These are phyloP conservation scores for Jamesozyma jinghongensis DNA, from an alignment of 805 yeast genomes.

Conservation along the genomic window DNA sequence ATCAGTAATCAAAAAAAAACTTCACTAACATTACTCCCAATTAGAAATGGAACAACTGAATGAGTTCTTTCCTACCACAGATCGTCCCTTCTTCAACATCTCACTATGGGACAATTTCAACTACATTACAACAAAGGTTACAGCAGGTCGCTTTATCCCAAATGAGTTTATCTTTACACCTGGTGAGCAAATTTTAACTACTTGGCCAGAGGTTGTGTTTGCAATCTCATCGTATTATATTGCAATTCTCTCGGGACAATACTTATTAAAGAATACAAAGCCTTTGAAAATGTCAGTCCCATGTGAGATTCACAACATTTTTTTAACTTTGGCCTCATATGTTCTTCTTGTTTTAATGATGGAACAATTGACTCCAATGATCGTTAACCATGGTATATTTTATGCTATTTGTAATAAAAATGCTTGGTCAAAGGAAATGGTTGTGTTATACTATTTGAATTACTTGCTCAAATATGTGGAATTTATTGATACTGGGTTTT, in stretches of 20 bases:
- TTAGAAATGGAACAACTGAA: too few relatives aligned
- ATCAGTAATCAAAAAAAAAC: too few relatives aligned
- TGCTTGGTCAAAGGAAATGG: constrained; percentile 78
- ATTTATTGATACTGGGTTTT: constrained; percentile 80
- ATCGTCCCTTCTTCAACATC: constrained; percentile 1
- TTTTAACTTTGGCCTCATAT: constrained; percentile 62
- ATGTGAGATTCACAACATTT: constrained; percentile 81
- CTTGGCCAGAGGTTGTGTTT: constrained; percentile 45
- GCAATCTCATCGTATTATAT: constrained; percentile 62
- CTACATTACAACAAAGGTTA: constrained; percentile 8
- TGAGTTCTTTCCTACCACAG: background rate
- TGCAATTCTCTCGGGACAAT: constrained; percentile 78
- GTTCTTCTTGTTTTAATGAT: constrained; percentile 55
- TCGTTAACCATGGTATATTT: constrained; percentile 64
- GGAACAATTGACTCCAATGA: constrained; percentile 80
- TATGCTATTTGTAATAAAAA: constrained; percentile 70
- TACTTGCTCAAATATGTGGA: constrained; percentile 84
- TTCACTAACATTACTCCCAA: too few relatives aligned
- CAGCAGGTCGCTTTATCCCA: constrained; percentile 23
- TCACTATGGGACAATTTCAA: constrained; percentile 24
- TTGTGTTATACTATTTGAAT: constrained; percentile 79
- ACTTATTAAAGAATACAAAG: constrained; percentile 43
- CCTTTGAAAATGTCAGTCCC: constrained; percentile 54
- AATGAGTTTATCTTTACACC: constrained; percentile 54
- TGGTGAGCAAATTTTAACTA: constrained; percentile 57